These are phyloP conservation scores for Polymyxa betae DNA, from an alignment of 208 protist species.

Conservation along the genomic window DNA sequence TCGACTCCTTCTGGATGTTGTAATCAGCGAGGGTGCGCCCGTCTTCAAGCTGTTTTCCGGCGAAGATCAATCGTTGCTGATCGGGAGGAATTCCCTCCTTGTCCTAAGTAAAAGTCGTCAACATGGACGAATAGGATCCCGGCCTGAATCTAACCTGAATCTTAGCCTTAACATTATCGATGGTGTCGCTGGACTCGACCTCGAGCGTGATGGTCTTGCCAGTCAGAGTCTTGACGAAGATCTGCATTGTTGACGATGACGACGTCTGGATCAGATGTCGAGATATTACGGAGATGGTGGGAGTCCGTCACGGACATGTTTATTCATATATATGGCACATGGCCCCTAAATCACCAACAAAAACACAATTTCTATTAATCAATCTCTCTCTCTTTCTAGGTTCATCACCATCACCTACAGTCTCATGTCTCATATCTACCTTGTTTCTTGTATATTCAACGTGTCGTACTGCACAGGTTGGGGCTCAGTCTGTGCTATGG, in stretches of 20 bases:
- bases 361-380: too few relatives aligned
- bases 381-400: too few relatives aligned
- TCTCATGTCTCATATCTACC: too few relatives aligned
- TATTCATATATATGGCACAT: too few relatives aligned
- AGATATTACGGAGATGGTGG: too few relatives aligned
- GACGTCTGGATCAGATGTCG: not conserved
- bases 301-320: too few relatives aligned
- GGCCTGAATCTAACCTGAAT: slow-evolving; percentile 72
- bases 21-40: slow-evolving; percentile 85
- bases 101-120: slow-evolving; percentile 77
- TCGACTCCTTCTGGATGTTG: slow-evolving; percentile 89
- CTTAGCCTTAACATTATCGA: slow-evolving; percentile 88
- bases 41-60: slow-evolving; percentile 90
- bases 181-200: slow-evolving; percentile 87
- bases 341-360: too few relatives aligned
- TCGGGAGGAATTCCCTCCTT: slow-evolving; percentile 88
- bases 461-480: too few relatives aligned
- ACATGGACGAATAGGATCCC: not conserved
- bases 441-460: too few relatives aligned
- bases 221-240: slow-evolving; percentile 90
- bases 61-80: slow-evolving; percentile 89
- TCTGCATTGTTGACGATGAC: slow-evolving; percentile 76
- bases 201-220: slow-evolving; percentile 89
- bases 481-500: too few relatives aligned
- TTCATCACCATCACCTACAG: too few relatives aligned